These are phyloP conservation scores for Flueggea neowawraea DNA, from an alignment of 441 rosid species.

Conservation along the genomic window DNA sequence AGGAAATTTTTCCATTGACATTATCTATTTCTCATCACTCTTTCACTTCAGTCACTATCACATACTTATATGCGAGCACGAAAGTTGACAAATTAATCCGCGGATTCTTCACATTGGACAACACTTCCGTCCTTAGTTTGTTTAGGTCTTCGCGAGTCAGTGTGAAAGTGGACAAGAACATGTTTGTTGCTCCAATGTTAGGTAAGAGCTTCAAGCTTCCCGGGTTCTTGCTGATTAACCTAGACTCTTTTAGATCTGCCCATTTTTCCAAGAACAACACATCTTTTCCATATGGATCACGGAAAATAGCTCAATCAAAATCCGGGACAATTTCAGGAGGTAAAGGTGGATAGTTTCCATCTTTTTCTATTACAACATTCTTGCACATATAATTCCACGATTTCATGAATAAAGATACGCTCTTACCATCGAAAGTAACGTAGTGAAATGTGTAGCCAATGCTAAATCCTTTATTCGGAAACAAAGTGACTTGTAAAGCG, in stretches of 20 bases:
- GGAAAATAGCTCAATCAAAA: neutral
- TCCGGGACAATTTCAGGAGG: neutral
- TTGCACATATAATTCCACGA: conserved; percentile 24
- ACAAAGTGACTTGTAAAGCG: conserved; percentile 32
- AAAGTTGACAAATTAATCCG: no score
- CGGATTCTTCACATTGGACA: no score
- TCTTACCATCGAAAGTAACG: conserved; percentile 29
- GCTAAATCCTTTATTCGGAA: conserved; percentile 33
- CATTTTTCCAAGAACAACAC: neutral
- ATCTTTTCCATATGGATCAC: neutral
- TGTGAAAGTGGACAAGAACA: neutral
- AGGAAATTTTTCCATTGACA: no score
- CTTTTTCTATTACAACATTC: no score
- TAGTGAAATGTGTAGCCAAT: conserved; percentile 29
- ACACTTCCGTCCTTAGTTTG: neutral
- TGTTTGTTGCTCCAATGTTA: no score
- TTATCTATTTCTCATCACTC: no score
- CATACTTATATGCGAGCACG: no score
- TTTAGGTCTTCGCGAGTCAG: neutral
- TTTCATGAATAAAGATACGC: conserved; percentile 28
- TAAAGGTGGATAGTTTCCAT: neutral
- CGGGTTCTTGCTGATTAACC: neutral
- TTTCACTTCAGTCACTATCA: no score
- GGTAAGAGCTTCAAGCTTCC: neutral
- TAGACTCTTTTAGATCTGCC: no score